A percentile compares a stretch with the other conserved stretches of the same genome.
Evolutionary conservation across 129 eudicot genomes (phyloP).

Genomic region (Rutidosis leptorrhynchoides): DNA sequence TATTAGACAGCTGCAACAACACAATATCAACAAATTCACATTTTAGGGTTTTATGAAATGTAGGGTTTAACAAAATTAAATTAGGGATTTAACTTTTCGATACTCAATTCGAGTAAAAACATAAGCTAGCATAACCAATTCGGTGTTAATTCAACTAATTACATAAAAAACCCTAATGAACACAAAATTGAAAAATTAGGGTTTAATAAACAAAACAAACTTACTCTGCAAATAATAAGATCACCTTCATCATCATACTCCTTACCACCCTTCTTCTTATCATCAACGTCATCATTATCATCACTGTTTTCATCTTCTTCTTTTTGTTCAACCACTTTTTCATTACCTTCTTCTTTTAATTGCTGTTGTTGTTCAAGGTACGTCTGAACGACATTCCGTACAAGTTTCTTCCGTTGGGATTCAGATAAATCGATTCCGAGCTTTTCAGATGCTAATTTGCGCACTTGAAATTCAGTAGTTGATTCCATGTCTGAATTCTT

Average conservation of each 20-base stretch:
- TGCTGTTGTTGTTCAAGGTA: constrained; percentile 51
- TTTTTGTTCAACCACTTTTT: constrained; percentile 20
- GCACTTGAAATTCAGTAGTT: constrained; percentile 66
- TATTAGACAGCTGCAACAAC: constrained; percentile 54
- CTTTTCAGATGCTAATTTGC: constrained; percentile 65
- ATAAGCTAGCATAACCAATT: not conserved
- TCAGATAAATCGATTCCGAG: constrained; percentile 66
- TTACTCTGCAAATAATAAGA: constrained; percentile 78
- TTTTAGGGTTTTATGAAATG: constrained; percentile 7
- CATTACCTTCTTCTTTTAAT: constrained; percentile 27
- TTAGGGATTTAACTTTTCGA: constrained; percentile 6
- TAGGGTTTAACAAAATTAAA: constrained; percentile 8
- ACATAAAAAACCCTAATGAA: not conserved
- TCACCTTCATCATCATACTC: constrained; percentile 92
- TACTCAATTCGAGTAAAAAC: not conserved
- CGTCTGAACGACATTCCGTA: constrained; percentile 60
- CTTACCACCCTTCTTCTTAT: constrained; percentile 34
- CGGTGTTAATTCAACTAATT: not conserved
- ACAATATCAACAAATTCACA: not conserved
- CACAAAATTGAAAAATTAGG: constrained; percentile 16
- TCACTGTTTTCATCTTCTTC: constrained; percentile 27
- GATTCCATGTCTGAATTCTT: constrained; percentile 63
- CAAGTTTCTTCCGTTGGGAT: constrained; percentile 57
- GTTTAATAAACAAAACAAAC: constrained; percentile 25
- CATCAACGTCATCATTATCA: constrained; percentile 35